Evolutionary conservation across 2,329 filamentous ascomycete species (phyloP), one percentile per base, ranked within the genome.

Genomic region (Stromatinia cepivora): DNA sequence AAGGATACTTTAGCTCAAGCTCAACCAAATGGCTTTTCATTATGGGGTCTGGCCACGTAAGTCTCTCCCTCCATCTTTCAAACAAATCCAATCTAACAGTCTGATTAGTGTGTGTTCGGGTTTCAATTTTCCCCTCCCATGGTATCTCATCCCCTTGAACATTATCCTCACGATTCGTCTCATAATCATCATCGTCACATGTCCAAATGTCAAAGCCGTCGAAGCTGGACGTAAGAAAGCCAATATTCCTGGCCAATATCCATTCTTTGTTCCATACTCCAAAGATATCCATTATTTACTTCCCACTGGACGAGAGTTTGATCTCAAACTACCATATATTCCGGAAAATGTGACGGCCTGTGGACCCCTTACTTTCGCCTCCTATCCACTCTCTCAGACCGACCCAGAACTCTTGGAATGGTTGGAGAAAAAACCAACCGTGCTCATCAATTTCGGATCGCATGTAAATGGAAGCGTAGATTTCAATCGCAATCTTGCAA

Each of bases 361-460:
- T 69, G 84, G 84, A 0, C 84, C 84, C 0, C 84, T 86, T 15
- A 72, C 84, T 5, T 77, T 81, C 0, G 73, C 76, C 0, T 76
- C 77, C 1, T 67, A 72, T 0, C 69, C 80, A 0, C 77, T 84
- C 0, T 59, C 74, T 17, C 76, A 80, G 22, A 76, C 79, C 3
- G 82, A 85, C 45, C 77, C 80, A 0, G 78, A 80, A n/a, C 75
- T 86, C 11, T 74, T 76, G 1, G 56, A 57, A 1, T 86, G 84
- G 84, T 76, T 86, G 4, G 71, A 74, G 0, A 73, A 76, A 3
- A 77, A 77, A 0, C 81, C 82, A 3, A 85, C 83, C 0, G 75
- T 86, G 0, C 79, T 84, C n/a, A 78, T 86, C 46, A 85, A 83
- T 70, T 75, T 86, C 1, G 84, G 84, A 0, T 82, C 82, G 0